phyloP scores from a whole-genome alignment of 306 rosid genomes.

The Fragaria vesca region DNA sequence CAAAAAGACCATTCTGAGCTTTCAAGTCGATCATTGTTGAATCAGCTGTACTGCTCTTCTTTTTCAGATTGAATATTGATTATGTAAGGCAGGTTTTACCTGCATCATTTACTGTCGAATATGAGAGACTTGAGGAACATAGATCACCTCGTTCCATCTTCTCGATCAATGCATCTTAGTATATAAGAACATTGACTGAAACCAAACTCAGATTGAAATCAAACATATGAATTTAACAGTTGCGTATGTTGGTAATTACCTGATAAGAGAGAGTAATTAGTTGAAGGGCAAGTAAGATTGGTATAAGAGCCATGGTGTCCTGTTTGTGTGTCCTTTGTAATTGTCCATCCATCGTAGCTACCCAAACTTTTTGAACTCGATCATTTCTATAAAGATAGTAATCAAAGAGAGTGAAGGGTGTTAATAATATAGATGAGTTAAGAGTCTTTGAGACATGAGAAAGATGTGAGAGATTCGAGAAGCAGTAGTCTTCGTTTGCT shows the following conservation, averaged over 20 bases:
- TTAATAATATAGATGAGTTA: neutral
- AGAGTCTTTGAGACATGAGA: constrained; percentile 9
- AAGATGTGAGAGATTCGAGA: constrained; percentile 27
- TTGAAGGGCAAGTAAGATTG: constrained; percentile 10
- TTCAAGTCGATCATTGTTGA: neutral
- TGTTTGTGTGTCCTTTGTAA: constrained; percentile 11
- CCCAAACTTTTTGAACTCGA: neutral
- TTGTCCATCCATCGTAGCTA: neutral
- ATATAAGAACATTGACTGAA: neutral
- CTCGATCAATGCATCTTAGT: neutral
- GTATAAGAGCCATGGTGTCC: constrained; percentile 28
- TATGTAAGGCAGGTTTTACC: neutral
- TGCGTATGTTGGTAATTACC: neutral
- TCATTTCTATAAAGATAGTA: neutral
- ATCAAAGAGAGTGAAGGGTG: neutral
- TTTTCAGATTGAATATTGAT: neutral
- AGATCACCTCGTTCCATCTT: neutral
- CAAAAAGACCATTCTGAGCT: neutral
- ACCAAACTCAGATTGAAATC: neutral
- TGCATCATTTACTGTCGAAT: neutral
- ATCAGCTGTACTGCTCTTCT: neutral
- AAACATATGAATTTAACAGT: neutral
- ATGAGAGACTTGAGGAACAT: neutral
- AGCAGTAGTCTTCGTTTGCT: constrained; percentile 18
- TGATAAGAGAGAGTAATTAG: neutral